A percentile compares a stretch with the other conserved stretches of the same genome.
phyloP scores from a whole-genome alignment of 1,139 yeast genomes.

The Saccharomyces pastorianus region DNA sequence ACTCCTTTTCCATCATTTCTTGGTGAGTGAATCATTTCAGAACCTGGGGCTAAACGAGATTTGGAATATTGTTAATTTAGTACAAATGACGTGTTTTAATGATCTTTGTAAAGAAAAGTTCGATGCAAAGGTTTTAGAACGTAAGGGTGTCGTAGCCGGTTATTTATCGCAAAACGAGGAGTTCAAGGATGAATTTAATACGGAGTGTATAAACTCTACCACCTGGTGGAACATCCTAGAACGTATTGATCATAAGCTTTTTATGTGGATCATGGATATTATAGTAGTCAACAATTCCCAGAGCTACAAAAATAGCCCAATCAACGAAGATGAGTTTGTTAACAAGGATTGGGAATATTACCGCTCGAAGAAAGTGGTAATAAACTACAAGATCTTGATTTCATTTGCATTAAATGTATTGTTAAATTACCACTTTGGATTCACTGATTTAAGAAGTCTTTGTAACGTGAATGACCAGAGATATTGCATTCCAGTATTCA shows the following conservation, averaged over 20 bases:
- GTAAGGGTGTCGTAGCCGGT: conserved; percentile 23
- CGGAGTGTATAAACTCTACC: conserved; percentile 23
- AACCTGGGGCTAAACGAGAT: conserved; percentile 14
- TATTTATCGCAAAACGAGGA: conserved; percentile 24
- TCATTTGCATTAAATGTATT: conserved; percentile 35
- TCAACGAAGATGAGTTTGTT: conserved; percentile 11
- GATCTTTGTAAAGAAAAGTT: conserved; percentile 26
- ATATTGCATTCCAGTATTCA: conserved; percentile 22
- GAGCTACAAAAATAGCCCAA: conserved; percentile 19
- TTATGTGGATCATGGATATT: conserved; percentile 31
- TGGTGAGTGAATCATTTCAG: conserved; percentile 16
- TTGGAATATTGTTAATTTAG: conserved; percentile 29
- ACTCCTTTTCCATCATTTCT: conserved; percentile 26
- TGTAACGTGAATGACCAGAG: conserved; percentile 17
- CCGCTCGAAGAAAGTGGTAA: conserved; percentile 22
- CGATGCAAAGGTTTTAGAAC: conserved; percentile 22
- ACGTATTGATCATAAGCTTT: conserved; percentile 26
- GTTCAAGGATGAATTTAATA: conserved; percentile 26
- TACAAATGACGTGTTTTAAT: conserved; percentile 30
- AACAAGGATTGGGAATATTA: conserved; percentile 27
- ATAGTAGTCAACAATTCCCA: conserved; percentile 27
- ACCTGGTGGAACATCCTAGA: conserved; percentile 30
- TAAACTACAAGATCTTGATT: conserved; percentile 35
- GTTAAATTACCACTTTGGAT: conserved; percentile 44
- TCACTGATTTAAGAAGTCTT: conserved; percentile 35